phyloP scores from a whole-genome alignment of 2,329 filamentous ascomycete species.

The Pyricularia sp. region DNA sequence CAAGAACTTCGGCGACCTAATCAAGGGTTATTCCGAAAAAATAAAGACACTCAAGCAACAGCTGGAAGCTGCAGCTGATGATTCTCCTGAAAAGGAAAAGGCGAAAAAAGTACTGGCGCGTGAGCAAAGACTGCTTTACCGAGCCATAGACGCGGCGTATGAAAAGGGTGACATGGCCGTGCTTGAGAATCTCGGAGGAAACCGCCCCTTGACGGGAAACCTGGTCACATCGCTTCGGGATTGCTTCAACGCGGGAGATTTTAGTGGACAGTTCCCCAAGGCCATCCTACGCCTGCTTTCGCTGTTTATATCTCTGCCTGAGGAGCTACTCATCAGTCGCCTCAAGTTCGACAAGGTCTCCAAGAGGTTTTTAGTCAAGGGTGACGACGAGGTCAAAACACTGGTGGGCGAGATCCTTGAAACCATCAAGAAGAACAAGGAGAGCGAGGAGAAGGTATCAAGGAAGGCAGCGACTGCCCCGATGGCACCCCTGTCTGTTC shows the following conservation, averaged over 20 bases:
- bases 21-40: constrained; percentile 37
- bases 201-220: constrained; percentile 46
- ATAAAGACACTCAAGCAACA: constrained; percentile 38
- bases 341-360: constrained; percentile 58
- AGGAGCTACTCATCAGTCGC: constrained; percentile 47
- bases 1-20: constrained; percentile 39
- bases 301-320: constrained; percentile 51
- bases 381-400: constrained; percentile 53
- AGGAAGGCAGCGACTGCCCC: constrained; percentile 9
- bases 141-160: constrained; percentile 43
- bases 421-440: constrained; percentile 4
- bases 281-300: constrained; percentile 51
- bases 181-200: constrained; percentile 47
- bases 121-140: constrained; percentile 38
- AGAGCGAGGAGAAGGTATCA: constrained; percentile 9
- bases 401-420: constrained; percentile 37
- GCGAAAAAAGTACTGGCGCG: constrained; percentile 31
- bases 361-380: constrained; percentile 54
- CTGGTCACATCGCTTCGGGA: constrained; percentile 45
- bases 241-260: constrained; percentile 43
- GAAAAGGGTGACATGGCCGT: constrained; percentile 45
- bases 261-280: constrained; percentile 42
- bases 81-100: constrained; percentile 20
- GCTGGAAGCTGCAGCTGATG: constrained; percentile 31
- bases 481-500: constrained; percentile 8